Evolutionary conservation across 306 rosid genomes (phyloP).

Genomic region (Pyrus bretschneideri): DNA sequence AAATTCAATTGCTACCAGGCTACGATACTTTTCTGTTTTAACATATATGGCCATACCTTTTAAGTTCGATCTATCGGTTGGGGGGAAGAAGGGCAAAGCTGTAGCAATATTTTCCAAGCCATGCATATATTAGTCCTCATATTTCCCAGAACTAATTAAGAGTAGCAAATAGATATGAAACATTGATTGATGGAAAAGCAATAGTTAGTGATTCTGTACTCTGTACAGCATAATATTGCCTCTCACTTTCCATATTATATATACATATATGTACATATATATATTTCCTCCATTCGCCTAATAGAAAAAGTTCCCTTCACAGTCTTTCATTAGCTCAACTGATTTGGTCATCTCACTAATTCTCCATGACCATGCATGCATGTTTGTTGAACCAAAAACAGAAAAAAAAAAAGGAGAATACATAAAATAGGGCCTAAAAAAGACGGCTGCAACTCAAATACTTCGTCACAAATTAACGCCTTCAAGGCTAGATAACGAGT

Average conservation of each 20-base stretch:
- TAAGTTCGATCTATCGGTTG: no score
- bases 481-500: not conserved
- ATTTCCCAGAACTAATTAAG: not conserved
- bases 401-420: not conserved
- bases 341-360: constrained; percentile 5
- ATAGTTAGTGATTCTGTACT: not conserved
- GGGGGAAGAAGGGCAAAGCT: no score
- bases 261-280: not conserved
- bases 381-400: not conserved
- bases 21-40: no score
- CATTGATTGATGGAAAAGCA: not conserved
- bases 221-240: not conserved
- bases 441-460: not conserved
- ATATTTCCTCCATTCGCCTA: not conserved
- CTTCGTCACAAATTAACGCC: not conserved
- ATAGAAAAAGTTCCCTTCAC: not conserved
- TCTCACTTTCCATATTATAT: not conserved
- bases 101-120: no score
- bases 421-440: not conserved
- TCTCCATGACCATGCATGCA: not conserved
- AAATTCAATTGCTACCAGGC: no score
- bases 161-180: not conserved
- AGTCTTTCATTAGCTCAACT: not conserved
- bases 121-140: not conserved
- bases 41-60: no score